These are phyloP conservation scores for Yamadazyma nakazawae DNA, from an alignment of 805 yeast genomes.

Conservation along the genomic window DNA sequence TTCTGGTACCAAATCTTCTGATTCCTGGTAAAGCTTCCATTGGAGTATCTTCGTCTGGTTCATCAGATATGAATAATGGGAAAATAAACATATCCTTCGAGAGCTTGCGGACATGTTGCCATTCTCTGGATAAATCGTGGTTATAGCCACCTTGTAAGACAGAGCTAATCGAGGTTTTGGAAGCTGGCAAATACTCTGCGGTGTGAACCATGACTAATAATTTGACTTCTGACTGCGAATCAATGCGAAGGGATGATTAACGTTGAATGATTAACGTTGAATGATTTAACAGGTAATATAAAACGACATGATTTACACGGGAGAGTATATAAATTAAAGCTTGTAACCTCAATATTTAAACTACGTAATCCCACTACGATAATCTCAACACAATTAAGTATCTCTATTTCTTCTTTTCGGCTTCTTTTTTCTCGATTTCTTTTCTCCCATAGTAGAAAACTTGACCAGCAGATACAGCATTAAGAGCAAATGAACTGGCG, in stretches of 20 bases:
- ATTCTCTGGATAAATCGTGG: constrained; percentile 81
- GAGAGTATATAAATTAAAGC: no score
- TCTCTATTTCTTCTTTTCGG: neutral
- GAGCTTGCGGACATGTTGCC: constrained; percentile 87
- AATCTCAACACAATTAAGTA: neutral
- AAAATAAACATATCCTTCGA: constrained; percentile 87
- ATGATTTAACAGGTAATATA: no score
- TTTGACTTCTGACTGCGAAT: neutral
- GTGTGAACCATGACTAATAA: constrained; percentile 39
- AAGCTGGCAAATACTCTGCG: constrained; percentile 64
- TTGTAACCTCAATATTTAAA: no score
- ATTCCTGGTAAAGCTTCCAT: constrained; percentile 86
- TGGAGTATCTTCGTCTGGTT: constrained; percentile 70
- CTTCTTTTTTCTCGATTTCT: constrained; percentile 10
- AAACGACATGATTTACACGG: no score
- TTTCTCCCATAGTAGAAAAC: constrained; percentile 22
- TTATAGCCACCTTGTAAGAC: constrained; percentile 91
- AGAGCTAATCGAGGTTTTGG: constrained; percentile 64
- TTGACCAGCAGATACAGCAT: constrained; percentile 36
- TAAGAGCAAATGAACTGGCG: constrained; percentile 30
- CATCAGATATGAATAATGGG: constrained; percentile 83
- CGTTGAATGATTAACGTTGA: no score
- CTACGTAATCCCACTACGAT: neutral
- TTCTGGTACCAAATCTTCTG: constrained; percentile 81
- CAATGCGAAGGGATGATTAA: neutral